Evolutionary conservation across 306 rosid genomes (phyloP).

Genomic region (Glycyrrhiza uralensis): DNA sequence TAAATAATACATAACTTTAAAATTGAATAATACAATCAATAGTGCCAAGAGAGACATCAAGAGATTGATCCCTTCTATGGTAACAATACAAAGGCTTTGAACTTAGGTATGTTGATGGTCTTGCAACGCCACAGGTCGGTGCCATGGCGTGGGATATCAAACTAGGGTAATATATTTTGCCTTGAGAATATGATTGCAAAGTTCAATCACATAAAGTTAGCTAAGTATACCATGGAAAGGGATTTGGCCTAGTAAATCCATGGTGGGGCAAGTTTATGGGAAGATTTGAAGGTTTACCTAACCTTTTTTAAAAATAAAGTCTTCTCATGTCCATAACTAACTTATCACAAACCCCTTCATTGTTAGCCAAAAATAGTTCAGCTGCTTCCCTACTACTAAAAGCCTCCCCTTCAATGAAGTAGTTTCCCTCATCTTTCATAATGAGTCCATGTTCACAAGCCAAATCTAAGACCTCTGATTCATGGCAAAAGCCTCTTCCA

Average conservation of each 20-base stretch:
- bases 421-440: slow-evolving; percentile 48
- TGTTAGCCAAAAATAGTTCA: slow-evolving; percentile 45
- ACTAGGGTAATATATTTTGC: too few species aligned
- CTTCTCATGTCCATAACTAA: slow-evolving; percentile 49
- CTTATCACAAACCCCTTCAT: slow-evolving; percentile 42
- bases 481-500: slow-evolving; percentile 68
- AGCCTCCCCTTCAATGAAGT: slow-evolving; percentile 45
- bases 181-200: neutral
- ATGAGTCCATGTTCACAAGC: slow-evolving; percentile 72
- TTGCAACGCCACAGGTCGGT: too few species aligned
- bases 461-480: slow-evolving; percentile 70
- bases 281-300: slow-evolving; percentile 8
- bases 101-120: too few species aligned
- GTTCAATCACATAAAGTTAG: neutral
- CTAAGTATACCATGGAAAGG: neutral
- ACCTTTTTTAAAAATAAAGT: slow-evolving; percentile 33
- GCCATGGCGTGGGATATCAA: too few species aligned
- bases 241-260: slow-evolving; percentile 11
- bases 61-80: too few species aligned
- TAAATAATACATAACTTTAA: too few species aligned
- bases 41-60: too few species aligned
- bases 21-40: too few species aligned
- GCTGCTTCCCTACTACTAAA: slow-evolving; percentile 50
- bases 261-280: neutral
- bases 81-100: too few species aligned